Evolutionary conservation across 2,329 filamentous ascomycete genomes (phyloP), one percentile per base, ranked within the genome.

Genomic region (Cladosporium sp.): DNA sequence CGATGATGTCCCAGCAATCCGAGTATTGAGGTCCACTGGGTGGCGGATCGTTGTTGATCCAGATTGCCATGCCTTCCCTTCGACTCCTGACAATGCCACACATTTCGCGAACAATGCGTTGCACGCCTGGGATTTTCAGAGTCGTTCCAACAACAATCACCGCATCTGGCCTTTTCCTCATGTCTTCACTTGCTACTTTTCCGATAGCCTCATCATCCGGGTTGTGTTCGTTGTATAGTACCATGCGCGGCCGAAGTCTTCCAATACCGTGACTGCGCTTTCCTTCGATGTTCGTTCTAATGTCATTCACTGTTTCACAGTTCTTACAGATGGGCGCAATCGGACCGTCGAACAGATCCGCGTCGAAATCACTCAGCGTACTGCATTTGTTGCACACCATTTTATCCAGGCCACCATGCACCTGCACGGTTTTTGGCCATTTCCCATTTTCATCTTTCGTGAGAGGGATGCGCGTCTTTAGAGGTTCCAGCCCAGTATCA

Each of bases 311-410:
- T 61, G 83, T 83, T 53, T 85, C 82, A 72, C 94, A 99, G 48
- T 82, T 80, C 10, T 78, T 77, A 73, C 94, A 99, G 9, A 88
- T 80, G 24, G 94, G 94, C 4, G 94, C 85, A 61, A 90, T 84
- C 5, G 91, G 89, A 2, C 93, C 91, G 56, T 90, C 82, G 71
- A 99, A 99, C 42, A 95, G 78, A 7, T 85, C 82, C 8, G 86
- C 81, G 62, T 96, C 80, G 66, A 99, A 92, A 52, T 88, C 81
- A 44, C 84, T 83, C 8, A 96, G 80, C 59, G 88, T 80, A 64
- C 85, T 83, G 73, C 94, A 99, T 73, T 97, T 97, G 44, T 91
- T 91, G 74, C 94, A 99, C 15, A 95, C 89, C 93, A 97, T 97
- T 72, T 96, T 94, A 67, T 91, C 87, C 35, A 99, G 81, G 17